Conservation (phyloP, 1,139 yeast genomes). For the Yamadazyma diddensiae region DNA sequence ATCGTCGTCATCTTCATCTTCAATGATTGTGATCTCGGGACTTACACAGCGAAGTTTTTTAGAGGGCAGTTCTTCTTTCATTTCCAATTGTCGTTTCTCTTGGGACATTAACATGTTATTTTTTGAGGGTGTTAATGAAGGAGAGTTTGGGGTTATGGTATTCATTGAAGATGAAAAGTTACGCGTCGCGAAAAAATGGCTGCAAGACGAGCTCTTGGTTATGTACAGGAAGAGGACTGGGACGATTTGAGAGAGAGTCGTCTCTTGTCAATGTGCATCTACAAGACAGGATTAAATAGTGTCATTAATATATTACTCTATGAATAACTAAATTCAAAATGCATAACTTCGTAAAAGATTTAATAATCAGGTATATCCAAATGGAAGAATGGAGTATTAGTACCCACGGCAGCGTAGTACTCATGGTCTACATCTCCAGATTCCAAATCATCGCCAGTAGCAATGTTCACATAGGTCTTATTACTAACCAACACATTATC, state of each 20-base stretch:
- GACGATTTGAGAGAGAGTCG: too few relatives aligned
- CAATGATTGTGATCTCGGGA: conserved; percentile 7
- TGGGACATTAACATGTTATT: not conserved
- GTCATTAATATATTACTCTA: not conserved
- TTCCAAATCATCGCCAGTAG: conserved; percentile 29
- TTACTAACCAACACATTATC: conserved; percentile 42
- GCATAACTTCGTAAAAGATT: conserved; percentile 2
- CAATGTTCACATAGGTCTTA: conserved; percentile 40
- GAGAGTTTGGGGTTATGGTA: conserved; percentile 5
- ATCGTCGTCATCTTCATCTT: conserved; percentile 11
- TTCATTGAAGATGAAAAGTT: not conserved
- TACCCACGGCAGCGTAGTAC: conserved; percentile 59
- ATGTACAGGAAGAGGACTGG: not conserved
- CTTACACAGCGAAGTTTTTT: conserved; percentile 8
- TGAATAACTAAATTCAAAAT: not conserved
- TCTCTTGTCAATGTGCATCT: too few relatives aligned
- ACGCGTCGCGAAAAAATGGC: conserved; percentile 1
- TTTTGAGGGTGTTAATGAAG: conserved; percentile 6
- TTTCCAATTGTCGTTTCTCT: not conserved
- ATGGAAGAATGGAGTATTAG: conserved; percentile 84
- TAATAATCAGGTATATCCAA: conserved; percentile 77
- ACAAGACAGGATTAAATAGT: too few relatives aligned
- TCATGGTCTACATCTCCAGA: conserved; percentile 27
- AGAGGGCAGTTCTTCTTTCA: conserved; percentile 4
- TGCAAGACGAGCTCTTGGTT: not conserved